Evolutionary conservation across 169 alveolate genomes (phyloP), one percentile per base, ranked within the genome.

Genomic region (Plasmodium adleri): DNA sequence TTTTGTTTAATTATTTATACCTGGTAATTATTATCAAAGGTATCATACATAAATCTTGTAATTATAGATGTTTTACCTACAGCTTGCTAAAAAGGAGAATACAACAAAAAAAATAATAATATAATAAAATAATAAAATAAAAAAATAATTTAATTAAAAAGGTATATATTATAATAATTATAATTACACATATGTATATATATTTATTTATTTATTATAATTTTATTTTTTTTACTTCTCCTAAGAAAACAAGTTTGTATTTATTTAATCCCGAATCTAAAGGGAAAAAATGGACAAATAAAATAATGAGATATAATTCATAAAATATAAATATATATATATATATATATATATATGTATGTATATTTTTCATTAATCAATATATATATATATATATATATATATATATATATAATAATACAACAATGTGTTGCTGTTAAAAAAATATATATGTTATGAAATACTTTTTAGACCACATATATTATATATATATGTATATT

Each of bases 1-100:
- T 72, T 72, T 66, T 15, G 28, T 2, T 60, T 45, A n/a, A 39
- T 52, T 59, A 20, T 52, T 17, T 72, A 45, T 75, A 96, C 98
- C 96, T 98, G 97, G 94, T 98, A 96, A 93, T 96, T 97, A 72
- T 96, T 98, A 70, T 98, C 99, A 73, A 97, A 98, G 64, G 99
- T 97, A 88, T 98, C 99, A 88, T 98, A 98, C 97, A 98, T 98
- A 93, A 98, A 98, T 32, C 99, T 95, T 47, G 99, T 98, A 72
- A 98, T 98, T 78, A 98, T 98, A 56, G 99, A 97, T 2, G 99
- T 98, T 94, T 98, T 98, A 10, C 99, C 99, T 7, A 98, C 99
- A n/a, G 99, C 97, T 90, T 97, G 97, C 95, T 97, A 91, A 72
- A 93, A 92, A 7, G 66, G 78, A 67, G 90, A 83, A 63, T 8